A percentile compares a stretch with the other conserved stretches of the same genome.
These are phyloP conservation scores for Syncephalastrum sp. DNA, from an alignment of 371 early-diverging fungal species.

Conservation along the genomic window DNA sequence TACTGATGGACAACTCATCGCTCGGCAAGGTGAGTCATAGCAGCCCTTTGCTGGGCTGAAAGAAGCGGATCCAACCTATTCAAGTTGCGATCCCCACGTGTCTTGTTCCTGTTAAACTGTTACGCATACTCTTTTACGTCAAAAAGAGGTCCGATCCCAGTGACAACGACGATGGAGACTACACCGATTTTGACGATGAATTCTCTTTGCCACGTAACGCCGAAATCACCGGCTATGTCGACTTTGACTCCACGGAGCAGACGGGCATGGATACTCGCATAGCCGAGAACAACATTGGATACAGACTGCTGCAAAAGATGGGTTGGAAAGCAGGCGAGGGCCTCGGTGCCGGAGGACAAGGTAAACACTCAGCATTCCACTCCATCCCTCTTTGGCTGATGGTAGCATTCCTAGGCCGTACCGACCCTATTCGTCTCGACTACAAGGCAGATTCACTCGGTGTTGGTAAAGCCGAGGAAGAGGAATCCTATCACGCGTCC, in stretches of 20 bases:
- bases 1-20: too few relatives aligned
- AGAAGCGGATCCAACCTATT: too few relatives aligned
- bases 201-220: slow-evolving; percentile 18
- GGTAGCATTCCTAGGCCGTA: slow-evolving; percentile 43
- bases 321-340: slow-evolving; percentile 49
- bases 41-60: too few relatives aligned
- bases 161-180: slow-evolving; percentile 2
- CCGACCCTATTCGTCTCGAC: slow-evolving; percentile 66
- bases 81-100: too few relatives aligned
- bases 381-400: neutral
- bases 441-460: slow-evolving; percentile 64
- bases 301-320: slow-evolving; percentile 34
- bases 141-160: too few relatives aligned
- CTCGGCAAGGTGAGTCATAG: too few relatives aligned
- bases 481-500: slow-evolving; percentile 44
- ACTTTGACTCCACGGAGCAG: slow-evolving; percentile 14
- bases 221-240: slow-evolving; percentile 16
- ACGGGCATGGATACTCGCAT: slow-evolving; percentile 18
- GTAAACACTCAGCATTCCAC: neutral
- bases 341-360: slow-evolving; percentile 23
- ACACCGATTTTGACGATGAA: slow-evolving; percentile 4
- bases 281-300: slow-evolving; percentile 29
- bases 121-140: too few relatives aligned
- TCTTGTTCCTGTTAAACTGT: too few relatives aligned
- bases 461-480: slow-evolving; percentile 63